Conservation (phyloP, 169 alveolate genomes). For the Ichthyophthirius multifiliis region DNA sequence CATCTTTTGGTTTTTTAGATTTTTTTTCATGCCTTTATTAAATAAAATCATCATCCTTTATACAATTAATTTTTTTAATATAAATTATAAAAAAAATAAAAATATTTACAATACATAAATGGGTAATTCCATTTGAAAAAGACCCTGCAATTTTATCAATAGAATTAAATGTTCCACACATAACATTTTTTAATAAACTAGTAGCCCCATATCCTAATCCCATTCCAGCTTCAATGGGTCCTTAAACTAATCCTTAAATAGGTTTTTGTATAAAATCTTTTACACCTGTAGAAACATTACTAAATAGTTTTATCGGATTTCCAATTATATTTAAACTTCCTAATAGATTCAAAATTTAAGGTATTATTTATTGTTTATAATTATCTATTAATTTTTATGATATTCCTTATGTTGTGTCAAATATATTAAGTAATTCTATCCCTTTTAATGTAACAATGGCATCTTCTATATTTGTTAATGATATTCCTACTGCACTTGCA, state of each 20-base stretch:
- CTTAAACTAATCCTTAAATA: conserved; percentile 75
- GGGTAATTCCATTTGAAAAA: conserved; percentile 70
- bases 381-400: conserved; percentile 42
- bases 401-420: conserved; percentile 63
- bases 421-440: conserved; percentile 49
- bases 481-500: conserved; percentile 66
- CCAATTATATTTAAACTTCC: conserved; percentile 84
- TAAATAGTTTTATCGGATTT: conserved; percentile 77
- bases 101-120: conserved; percentile 54
- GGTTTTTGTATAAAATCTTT: conserved; percentile 80
- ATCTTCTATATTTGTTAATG: conserved; percentile 73
- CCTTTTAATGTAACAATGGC: conserved; percentile 76
- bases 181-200: conserved; percentile 73
- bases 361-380: conserved; percentile 57
- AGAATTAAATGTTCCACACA: conserved; percentile 80
- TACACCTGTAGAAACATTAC: conserved; percentile 80
- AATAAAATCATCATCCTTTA: conserved; percentile 69
- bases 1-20: conserved; percentile 60
- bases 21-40: conserved; percentile 57
- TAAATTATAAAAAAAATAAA: too few species aligned
- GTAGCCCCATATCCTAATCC: conserved; percentile 80
- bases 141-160: conserved; percentile 71
- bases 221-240: conserved; percentile 78
- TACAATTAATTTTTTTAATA: too few species aligned
- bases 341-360: conserved; percentile 60